Conservation (phyloP, 2,329 filamentous ascomycete genomes). For the Penicillium sp. region DNA sequence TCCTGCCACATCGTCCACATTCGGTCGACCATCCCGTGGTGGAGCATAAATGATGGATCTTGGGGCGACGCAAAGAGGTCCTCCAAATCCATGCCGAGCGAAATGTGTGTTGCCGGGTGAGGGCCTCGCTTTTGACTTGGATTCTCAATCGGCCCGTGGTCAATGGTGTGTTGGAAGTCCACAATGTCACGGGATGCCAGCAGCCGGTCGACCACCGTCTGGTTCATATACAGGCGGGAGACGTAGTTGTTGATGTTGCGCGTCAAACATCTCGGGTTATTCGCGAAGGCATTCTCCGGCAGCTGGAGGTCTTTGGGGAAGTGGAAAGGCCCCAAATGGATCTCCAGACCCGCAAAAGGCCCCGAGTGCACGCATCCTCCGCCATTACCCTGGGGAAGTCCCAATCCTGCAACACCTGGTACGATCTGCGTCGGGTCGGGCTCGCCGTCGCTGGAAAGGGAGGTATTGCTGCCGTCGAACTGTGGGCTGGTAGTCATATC, state of each 20-base stretch:
- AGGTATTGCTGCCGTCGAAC: slow-evolving; percentile 13
- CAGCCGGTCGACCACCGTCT: background rate
- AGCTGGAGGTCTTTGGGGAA: background rate
- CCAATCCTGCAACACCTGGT: no score
- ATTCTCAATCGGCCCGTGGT: background rate
- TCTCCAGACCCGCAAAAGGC: slow-evolving; percentile 6
- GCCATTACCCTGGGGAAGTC: no score
- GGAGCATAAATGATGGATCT: slow-evolving; percentile 36
- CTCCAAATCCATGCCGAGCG: slow-evolving; percentile 1
- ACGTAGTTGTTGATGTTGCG: slow-evolving; percentile 6
- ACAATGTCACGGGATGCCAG: slow-evolving; percentile 5
- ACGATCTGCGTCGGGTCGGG: slow-evolving; percentile 2
- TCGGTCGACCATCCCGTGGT: slow-evolving; percentile 33
- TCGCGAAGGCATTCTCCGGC: slow-evolving; percentile 6
- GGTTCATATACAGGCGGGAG: background rate
- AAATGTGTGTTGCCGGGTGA: slow-evolving; percentile 4
- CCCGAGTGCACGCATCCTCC: slow-evolving; percentile 10
- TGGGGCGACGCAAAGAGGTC: slow-evolving; percentile 13
- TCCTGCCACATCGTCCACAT: slow-evolving; percentile 35
- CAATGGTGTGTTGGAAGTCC: slow-evolving; percentile 2
- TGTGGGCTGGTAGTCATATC: slow-evolving; percentile 9
- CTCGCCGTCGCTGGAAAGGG: slow-evolving; percentile 24
- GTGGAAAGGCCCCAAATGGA: background rate
- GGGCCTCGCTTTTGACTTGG: background rate
- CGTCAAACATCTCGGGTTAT: slow-evolving; percentile 9